Evolutionary conservation across 305 asterid species (phyloP), one percentile per base, ranked within the genome.

Genomic region (Withania somnifera): DNA sequence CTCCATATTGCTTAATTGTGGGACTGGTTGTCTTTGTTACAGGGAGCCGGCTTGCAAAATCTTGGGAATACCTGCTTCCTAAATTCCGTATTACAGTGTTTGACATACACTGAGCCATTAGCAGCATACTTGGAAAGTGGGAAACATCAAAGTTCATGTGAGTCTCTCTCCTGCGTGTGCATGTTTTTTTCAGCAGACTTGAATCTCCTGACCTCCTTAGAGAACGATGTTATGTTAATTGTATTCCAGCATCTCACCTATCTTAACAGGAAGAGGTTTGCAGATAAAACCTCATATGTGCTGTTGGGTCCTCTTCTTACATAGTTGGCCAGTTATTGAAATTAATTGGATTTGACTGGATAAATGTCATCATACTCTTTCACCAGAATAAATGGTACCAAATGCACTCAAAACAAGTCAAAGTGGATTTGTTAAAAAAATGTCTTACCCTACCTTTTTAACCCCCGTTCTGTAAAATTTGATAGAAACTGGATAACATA

Each of bases 1-100:
- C 77, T 38, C 76, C 75, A 32, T 28, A 22, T 80, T 52, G 73
- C 78, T 73, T 86, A 82, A 84, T 66, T 45, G 38, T n/a, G 26
- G 6, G 77, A 66, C 83, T 56, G 53, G 73, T 63, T 79, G 83
- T 52, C 56, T 71, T 64, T 84, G 81, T 88, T 86, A 69, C 97
- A 97, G 99, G 99, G 99, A 67, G 99, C 99, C 34, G 99, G 99
- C 64, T 88, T 97, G 86, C 94, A 94, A 83, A 97, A 97, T 86
- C 98, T 97, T 38, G 99, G 99, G 76, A 97, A 97, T 77, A 97
- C 99, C 7, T 97, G 99, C 85, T 97, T 91, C 79, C 95, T 97
- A 63, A 97, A 97, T 85, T 91, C 99, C 8, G 99, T 97, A 47
- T 84, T 97, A 86, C 99, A 97, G 81, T 97, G 99, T 45, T 88